Evolutionary conservation across 768 basidiomycete genomes (phyloP), one percentile per base, ranked within the genome.

Genomic region (Chalciporus chontae): DNA sequence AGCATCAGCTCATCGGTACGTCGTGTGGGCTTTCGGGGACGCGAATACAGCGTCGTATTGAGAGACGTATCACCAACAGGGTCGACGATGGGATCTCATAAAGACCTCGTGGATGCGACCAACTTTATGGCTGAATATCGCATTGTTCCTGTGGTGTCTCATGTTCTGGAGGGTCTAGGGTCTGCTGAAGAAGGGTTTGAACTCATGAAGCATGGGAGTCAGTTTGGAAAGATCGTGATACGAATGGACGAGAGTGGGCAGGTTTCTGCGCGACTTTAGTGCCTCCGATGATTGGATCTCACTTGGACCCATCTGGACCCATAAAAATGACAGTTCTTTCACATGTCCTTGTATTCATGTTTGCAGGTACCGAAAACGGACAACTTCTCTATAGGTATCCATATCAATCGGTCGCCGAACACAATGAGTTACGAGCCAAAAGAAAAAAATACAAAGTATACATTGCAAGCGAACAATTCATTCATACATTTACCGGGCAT

Each of bases 31-130:
- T 49, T 41, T 32, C 19, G 45, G 34, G 21, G 43, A 47, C 41
- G 43, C 10, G 29, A 49, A 31, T 10, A 31, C 8, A 24, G 49
- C 38, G 39, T 9, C 26, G n/a, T 45, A 21, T 24, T 64, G 46
- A 36, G 32, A 32, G 15, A 64, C 38, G 49, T 55, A 48, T 47
- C 4, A 51, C 45, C 50, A 52, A 52, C 37, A 44, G 90, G 89
- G 31, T 87, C 87, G 2, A 90, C 84, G 23, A 90, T 93, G 89
- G 90, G 89, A 15, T 90, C 89, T 8, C 79, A 76, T 56, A 74
- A 79, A 47, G 90, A 93, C 68, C 74, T 93, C 50, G 64, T 76
- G 45, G 80, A 82, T 27, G 89, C 88, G 18, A 89, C 88, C 1
- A 65, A 69, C 13, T 92, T 94, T 68, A 65, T 92, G 19, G 68